Evolutionary conservation across 2,329 filamentous ascomycete genomes (phyloP).

Genomic region (Phyllosticta citriasiana): DNA sequence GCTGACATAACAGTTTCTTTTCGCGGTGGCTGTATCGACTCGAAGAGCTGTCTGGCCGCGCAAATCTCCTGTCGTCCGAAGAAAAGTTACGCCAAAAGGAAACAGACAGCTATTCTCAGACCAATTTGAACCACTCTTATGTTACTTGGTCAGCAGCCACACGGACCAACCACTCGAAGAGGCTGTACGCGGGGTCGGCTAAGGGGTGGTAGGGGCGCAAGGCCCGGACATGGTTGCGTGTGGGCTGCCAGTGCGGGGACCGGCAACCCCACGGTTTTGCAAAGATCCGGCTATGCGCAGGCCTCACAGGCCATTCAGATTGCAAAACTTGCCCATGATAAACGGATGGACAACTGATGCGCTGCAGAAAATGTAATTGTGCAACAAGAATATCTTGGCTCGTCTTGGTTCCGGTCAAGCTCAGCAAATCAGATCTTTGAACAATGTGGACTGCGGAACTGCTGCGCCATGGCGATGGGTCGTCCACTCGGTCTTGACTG

Average conservation of each 20-base stretch:
- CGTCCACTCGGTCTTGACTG: no score
- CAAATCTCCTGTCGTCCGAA: not conserved
- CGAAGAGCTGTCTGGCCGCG: not conserved
- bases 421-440: no score
- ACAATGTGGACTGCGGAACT: no score
- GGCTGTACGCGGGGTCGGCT: not conserved
- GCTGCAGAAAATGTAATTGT: not conserved
- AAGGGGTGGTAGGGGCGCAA: not conserved
- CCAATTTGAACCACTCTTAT: not conserved
- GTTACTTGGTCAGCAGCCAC: not conserved
- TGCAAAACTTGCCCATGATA: not conserved
- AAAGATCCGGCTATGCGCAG: not conserved
- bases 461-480: no score
- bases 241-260: not conserved
- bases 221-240: not conserved
- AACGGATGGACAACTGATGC: not conserved
- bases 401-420: no score
- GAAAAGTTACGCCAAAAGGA: no score
- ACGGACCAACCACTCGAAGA: not conserved
- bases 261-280: not conserved
- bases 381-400: not conserved
- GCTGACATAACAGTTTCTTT: not conserved
- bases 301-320: not conserved
- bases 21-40: not conserved
- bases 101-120: not conserved